Evolutionary conservation across 768 basidiomycete genomes (phyloP).

Genomic region (Leccinum fibrillosum): DNA sequence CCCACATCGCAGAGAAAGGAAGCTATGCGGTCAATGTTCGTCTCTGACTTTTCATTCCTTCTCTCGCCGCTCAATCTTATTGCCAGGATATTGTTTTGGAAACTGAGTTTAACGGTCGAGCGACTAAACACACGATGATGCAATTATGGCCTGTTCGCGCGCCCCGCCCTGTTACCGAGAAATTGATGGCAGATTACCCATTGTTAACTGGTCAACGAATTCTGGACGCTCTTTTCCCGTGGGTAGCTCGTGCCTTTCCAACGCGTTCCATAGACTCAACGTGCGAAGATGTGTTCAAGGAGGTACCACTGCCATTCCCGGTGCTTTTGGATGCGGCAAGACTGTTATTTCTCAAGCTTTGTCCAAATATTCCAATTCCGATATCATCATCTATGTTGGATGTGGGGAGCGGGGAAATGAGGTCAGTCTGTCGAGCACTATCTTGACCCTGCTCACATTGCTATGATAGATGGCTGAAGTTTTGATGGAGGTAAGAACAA

Average conservation of each 20-base stretch:
- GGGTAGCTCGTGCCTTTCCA: slow-evolving; percentile 29
- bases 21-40: slow-evolving; percentile 87
- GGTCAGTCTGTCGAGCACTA: slow-evolving; percentile 41
- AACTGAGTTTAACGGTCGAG: slow-evolving; percentile 96
- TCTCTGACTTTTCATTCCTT: slow-evolving; percentile 6
- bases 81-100: slow-evolving; percentile 88
- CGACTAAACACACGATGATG: slow-evolving; percentile 91
- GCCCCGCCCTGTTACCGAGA: slow-evolving; percentile 93
- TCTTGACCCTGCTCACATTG: slow-evolving; percentile 31
- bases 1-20: slow-evolving; percentile 90
- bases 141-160: slow-evolving; percentile 99
- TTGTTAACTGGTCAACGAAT: slow-evolving; percentile 96
- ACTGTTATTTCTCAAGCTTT: slow-evolving; percentile 98
- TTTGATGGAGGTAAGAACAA: slow-evolving; percentile 78
- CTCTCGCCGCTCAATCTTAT: not conserved
- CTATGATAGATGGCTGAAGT: slow-evolving; percentile 90
- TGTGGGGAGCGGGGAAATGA: slow-evolving; percentile 99
- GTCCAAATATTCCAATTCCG: slow-evolving; percentile 98
- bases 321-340: slow-evolving; percentile 98
- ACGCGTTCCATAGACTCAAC: not conserved
- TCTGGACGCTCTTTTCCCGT: slow-evolving; percentile 95
- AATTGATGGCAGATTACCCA: slow-evolving; percentile 89
- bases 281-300: slow-evolving; percentile 83
- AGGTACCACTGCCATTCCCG: slow-evolving; percentile 95
- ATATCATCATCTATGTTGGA: slow-evolving; percentile 98